Base-by-base conservation (phyloP, 2,329 filamentous ascomycete species). In the Metarhizium robertsii region DNA sequence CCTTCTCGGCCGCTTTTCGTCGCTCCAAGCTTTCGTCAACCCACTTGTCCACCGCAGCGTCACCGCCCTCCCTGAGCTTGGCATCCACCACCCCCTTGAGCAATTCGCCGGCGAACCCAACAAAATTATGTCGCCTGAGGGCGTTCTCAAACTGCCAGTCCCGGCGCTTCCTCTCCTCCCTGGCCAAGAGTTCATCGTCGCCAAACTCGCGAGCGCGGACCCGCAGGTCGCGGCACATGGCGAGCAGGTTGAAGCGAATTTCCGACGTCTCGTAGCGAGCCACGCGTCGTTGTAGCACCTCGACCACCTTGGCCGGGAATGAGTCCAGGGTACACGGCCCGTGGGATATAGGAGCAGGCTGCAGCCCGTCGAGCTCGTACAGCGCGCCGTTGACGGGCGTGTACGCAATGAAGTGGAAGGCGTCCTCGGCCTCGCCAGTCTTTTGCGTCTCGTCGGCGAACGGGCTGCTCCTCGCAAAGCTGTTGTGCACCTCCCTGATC, bases 361-460 rank as follows among this genome's bases (percentile, higher is more conserved):
- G 92, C 60, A 99, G 78, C 18, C 94, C 94, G 71, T 99, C 94
- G 53, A 99, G 81, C 74, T 99, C 94, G 77, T 96, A 99, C 54
- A 99, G 79, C 4, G 76, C 84, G 61, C 86, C 87, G 67, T 87
- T 82, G 62, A 96, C 79, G 54, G 86, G 81, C 8, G 90, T 92
- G 73, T 99, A 99, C 36, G 92, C 94, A 65, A 99, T 91, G 72
- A 99, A 99, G 75, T 99, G 94, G 74, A 95, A 99, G 32, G 92
- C 89, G 67, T 97, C 94, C 65, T 95, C 91, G 55, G 89, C 79
- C 59, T 84, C 83, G 14, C 81, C 81, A 11, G 83, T 64, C 59
- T 64, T 66, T 62, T 87, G 83, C 59, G 90, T 95, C 79, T 99
- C 94, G 70, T 96, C 91, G 54, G 89, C 85, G 68, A 99, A 99